Conservation (phyloP, 31 red algal genomes). For the Porphyra umbilicalis region DNA sequence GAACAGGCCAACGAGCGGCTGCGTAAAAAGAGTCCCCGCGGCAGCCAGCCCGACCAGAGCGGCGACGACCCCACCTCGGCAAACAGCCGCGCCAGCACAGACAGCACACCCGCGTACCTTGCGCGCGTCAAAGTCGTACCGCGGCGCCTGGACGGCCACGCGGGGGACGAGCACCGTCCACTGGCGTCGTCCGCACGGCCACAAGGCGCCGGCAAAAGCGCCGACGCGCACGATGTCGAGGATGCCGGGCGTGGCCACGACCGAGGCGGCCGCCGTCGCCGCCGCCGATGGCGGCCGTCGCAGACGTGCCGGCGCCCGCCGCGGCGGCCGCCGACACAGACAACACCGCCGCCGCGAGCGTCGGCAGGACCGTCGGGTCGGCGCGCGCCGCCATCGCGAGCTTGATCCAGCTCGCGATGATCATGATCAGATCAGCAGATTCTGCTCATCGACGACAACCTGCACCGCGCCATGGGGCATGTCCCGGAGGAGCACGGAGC, state of each 20-base stretch:
- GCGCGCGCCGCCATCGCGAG: conserved; percentile 6
- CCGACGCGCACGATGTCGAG: conserved; percentile 46
- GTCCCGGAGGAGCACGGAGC: conserved; percentile 56
- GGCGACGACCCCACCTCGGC: background rate
- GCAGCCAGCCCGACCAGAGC: conserved; percentile 39
- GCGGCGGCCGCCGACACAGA: background rate
- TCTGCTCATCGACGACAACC: conserved; percentile 70
- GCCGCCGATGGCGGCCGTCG: background rate
- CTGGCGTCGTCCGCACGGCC: conserved; percentile 57
- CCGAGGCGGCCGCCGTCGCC: background rate
- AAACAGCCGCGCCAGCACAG: conserved; percentile 6
- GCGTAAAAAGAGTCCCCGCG: conserved; percentile 45
- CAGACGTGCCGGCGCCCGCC: background rate
- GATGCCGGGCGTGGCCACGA: conserved; percentile 22
- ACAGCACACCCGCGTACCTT: background rate
- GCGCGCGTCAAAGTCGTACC: conserved; percentile 18
- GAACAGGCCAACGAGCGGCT: conserved; percentile 70
- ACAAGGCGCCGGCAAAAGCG: conserved; percentile 43
- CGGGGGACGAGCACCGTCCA: conserved; percentile 71
- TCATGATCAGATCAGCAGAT: conserved; percentile 9
- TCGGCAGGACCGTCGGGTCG: conserved; percentile 23
- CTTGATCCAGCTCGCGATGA: too few species aligned
- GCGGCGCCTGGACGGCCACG: conserved; percentile 35
- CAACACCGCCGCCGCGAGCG: background rate
- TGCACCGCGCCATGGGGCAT: conserved; percentile 70